Conservation (phyloP, 106 monocot species). For the Acorus calamus region DNA sequence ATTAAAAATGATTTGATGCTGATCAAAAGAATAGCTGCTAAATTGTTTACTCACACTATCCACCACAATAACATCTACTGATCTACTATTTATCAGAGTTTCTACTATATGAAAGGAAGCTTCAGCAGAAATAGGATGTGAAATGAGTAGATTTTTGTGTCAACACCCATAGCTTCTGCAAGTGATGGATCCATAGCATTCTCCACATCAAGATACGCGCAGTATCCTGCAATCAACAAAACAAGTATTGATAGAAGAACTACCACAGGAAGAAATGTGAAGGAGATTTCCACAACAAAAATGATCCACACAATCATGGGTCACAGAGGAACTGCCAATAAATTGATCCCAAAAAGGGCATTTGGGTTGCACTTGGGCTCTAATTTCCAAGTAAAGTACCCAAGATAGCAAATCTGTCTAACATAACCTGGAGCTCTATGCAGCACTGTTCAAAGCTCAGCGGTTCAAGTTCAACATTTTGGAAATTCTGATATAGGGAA, state of each 20-base stretch:
- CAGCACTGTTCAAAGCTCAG: too few relatives aligned
- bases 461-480: too few relatives aligned
- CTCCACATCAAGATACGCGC: constrained; percentile 82
- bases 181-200: constrained; percentile 65
- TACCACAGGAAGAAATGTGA: too few relatives aligned
- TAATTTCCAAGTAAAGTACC: too few relatives aligned
- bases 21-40: not conserved
- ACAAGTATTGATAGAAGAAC: not conserved
- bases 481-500: too few relatives aligned
- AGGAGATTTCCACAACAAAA: too few relatives aligned
- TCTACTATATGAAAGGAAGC: constrained; percentile 65
- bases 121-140: constrained; percentile 66
- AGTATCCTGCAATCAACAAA: constrained; percentile 50
- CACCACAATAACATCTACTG: constrained; percentile 77
- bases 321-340: too few relatives aligned
- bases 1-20: not conserved
- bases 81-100: constrained; percentile 61
- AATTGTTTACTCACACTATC: constrained; percentile 70
- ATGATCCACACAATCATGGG: too few relatives aligned
- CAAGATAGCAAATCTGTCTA: too few relatives aligned
- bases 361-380: too few relatives aligned
- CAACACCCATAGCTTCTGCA: constrained; percentile 58
- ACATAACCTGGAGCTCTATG: too few relatives aligned
- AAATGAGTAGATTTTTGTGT: constrained; percentile 65
- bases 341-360: too few relatives aligned